Percentiles rank a stretch among this genome's conserved stretches.
phyloP scores from a whole-genome alignment of 306 rosid genomes.

The Astragalus membranaceus region DNA sequence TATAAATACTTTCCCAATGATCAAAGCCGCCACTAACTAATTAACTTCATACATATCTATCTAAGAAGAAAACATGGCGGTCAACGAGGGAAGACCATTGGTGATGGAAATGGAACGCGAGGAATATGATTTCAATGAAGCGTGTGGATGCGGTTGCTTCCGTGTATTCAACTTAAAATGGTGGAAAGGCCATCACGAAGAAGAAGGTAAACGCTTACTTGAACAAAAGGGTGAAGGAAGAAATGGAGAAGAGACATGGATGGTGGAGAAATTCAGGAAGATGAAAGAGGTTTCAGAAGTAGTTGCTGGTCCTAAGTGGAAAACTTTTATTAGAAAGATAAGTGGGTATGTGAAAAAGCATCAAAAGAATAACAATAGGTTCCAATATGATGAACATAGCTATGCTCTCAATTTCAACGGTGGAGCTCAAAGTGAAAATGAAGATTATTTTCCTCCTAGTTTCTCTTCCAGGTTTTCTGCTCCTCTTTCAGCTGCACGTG shows the following conservation, averaged over 20 bases:
- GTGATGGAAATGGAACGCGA: slow-evolving; percentile 21
- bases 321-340: slow-evolving; percentile 59
- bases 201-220: slow-evolving; percentile 17
- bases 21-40: background rate
- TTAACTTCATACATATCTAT: background rate
- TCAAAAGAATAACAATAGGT: slow-evolving; percentile 17
- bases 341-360: slow-evolving; percentile 33
- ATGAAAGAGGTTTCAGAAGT: slow-evolving; percentile 49
- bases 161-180: slow-evolving; percentile 19
- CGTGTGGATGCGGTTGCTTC: slow-evolving; percentile 44
- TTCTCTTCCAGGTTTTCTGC: slow-evolving; percentile 50
- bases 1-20: slow-evolving; percentile 11
- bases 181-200: slow-evolving; percentile 7
- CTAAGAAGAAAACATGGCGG: slow-evolving; percentile 25
- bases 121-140: slow-evolving; percentile 27
- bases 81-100: slow-evolving; percentile 30
- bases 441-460: slow-evolving; percentile 25
- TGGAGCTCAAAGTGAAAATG: slow-evolving; percentile 41
- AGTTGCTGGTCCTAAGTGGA: slow-evolving; percentile 73
- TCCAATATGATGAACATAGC: slow-evolving; percentile 59
- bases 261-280: slow-evolving; percentile 36
- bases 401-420: slow-evolving; percentile 71
- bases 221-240: slow-evolving; percentile 8
- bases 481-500: slow-evolving; percentile 15
- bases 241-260: slow-evolving; percentile 34